Evolutionary conservation across 2,329 filamentous ascomycete genomes (phyloP).

Genomic region (Phyllosticta ampelicida): DNA sequence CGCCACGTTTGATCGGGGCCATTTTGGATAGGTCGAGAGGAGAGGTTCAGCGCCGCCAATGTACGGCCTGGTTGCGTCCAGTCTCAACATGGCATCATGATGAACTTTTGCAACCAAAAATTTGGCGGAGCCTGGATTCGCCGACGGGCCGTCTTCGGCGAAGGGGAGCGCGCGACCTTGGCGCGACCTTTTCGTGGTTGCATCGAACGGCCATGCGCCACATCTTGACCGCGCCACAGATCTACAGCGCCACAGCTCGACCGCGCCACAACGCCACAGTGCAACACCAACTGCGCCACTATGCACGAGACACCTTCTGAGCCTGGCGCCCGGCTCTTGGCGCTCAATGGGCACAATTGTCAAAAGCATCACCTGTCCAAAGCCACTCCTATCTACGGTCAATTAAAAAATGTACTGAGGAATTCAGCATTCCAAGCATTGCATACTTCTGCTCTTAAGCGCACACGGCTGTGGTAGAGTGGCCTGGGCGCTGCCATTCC

Average conservation of each 20-base stretch:
- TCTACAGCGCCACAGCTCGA: background rate
- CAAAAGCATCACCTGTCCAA: too few relatives aligned
- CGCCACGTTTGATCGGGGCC: constrained; percentile 38
- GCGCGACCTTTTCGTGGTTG: background rate
- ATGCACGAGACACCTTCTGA: too few relatives aligned
- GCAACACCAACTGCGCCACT: too few relatives aligned
- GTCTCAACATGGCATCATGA: background rate
- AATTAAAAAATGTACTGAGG: too few relatives aligned
- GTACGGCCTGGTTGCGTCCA: constrained; percentile 5
- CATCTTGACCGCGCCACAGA: background rate
- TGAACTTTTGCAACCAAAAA: constrained; percentile 10
- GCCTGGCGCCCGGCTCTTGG: too few relatives aligned
- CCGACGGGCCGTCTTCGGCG: constrained; percentile 11
- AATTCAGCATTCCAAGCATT: too few relatives aligned
- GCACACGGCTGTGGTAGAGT: background rate
- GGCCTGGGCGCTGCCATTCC: too few relatives aligned
- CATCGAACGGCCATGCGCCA: too few relatives aligned
- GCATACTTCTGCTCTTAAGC: too few relatives aligned
- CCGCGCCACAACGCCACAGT: too few relatives aligned
- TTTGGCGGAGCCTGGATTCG: constrained; percentile 9
- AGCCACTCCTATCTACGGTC: too few relatives aligned
- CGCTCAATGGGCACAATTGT: too few relatives aligned
- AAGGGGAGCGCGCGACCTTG: background rate
- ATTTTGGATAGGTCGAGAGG: constrained; percentile 20
- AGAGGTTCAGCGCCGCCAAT: constrained; percentile 1